Base-by-base conservation (phyloP, 805 yeast species). In the Clavispora fructus region DNA sequence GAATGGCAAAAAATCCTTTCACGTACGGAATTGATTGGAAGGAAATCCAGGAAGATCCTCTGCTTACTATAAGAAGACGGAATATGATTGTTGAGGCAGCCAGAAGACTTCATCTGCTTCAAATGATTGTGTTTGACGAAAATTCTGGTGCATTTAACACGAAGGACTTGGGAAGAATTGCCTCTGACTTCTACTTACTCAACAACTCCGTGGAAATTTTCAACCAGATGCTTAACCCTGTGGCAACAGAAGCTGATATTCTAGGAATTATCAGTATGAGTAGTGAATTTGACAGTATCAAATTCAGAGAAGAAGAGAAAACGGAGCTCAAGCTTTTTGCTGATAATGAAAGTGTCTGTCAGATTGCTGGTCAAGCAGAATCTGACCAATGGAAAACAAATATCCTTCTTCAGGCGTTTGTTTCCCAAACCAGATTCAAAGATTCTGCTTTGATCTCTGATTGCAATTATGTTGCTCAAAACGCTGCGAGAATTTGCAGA, bases 1-100 rank as follows among this genome's bases (percentile, higher is more conserved):
- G 99, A 47, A 94, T 94, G 99, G 80, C 85, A 48, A 87, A 89
- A 60, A 92, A 90, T 53, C 99, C 99, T 2, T 83, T 90, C 60
- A 84, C 86, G 0, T 94, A 94, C 60, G 99, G 96, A 26, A 80
- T 95, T 40, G 88, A 81, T 40, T 90, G 96, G 94, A 79, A 79
- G 51, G 96, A 89, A 52, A 61, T 95, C 1, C 79, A 80, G 23
- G 83, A 83, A 16, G 99, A 94, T 63, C 96, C 96, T 0, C 75
- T 82, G 53, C 69, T 94, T 33, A 80, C 83, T 42, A 84, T 80
- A 33, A 75, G 84, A 53, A 70, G 99, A 50, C 73, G 92, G 19
- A 80, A 79, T 39, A 79, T 95, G 85, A 79, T 94, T 28, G 69
- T 82, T 4, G 72, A 74, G 0, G 95, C 97, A 0, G 98, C 97